A percentile compares a stretch with the other conserved stretches of the same genome.
Evolutionary conservation across 1,284 basidiomycete species (phyloP).

Genomic region (Mycena sp.): DNA sequence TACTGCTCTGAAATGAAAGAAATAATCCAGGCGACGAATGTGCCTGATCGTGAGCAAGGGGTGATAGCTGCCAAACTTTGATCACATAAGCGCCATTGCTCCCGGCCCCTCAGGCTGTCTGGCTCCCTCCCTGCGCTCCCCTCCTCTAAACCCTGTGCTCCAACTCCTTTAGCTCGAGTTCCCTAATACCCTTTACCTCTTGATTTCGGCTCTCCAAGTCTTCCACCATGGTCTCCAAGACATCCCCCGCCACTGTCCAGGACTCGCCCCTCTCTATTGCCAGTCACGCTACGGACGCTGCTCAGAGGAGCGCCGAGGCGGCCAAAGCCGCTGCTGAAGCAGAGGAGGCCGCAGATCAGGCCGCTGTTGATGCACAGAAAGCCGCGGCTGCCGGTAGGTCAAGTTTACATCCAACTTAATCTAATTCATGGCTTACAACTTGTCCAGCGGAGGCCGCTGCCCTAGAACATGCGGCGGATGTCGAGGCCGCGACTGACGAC

Average conservation of each 20-base stretch:
- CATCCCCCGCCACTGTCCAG: background rate
- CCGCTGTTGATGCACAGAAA: slow-evolving; percentile 6
- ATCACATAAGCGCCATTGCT: too few relatives aligned
- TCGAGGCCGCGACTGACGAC: background rate
- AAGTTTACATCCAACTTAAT: background rate
- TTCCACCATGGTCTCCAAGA: background rate
- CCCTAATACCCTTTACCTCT: too few relatives aligned
- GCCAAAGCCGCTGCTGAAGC: background rate
- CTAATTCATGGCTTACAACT: too few relatives aligned
- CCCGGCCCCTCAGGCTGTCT: too few relatives aligned
- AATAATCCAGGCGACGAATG: too few relatives aligned
- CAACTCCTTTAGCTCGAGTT: too few relatives aligned
- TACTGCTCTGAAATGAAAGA: too few relatives aligned
- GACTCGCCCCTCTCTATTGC: slow-evolving; percentile 1
- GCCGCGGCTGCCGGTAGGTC: slow-evolving; percentile 15
- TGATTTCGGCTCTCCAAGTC: too few relatives aligned
- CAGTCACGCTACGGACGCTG: slow-evolving; percentile 2
- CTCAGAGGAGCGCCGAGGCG: background rate
- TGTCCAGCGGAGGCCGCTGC: slow-evolving; percentile 9
- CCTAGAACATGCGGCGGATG: background rate
- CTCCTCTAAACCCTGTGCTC: too few relatives aligned
- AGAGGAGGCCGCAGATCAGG: slow-evolving; percentile 5
- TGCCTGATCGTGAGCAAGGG: too few relatives aligned
- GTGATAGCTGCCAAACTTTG: too few relatives aligned
- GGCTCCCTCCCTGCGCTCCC: too few relatives aligned